Conservation (phyloP, 192 early-diverging fungal genomes). For the Linnemannia schmuckeri region DNA sequence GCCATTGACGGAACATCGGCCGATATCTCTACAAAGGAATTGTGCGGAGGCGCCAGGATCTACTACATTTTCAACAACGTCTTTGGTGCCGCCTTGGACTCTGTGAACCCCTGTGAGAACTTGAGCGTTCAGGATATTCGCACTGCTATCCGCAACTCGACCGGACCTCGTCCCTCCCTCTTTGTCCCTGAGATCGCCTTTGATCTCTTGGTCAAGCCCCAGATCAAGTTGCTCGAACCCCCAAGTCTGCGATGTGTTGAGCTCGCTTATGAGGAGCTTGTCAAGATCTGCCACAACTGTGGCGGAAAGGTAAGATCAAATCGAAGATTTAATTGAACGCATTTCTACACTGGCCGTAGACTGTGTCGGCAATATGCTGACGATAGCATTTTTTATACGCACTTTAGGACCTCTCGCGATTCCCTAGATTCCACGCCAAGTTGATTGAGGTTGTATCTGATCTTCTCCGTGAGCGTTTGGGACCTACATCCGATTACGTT, state of each 20-base stretch:
- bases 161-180: slow-evolving; percentile 80
- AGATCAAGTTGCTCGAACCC: slow-evolving; percentile 80
- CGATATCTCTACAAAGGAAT: slow-evolving; percentile 81
- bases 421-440: slow-evolving; percentile 79
- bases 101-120: slow-evolving; percentile 79
- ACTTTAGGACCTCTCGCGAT: slow-evolving; percentile 76
- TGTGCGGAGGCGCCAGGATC: slow-evolving; percentile 86
- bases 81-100: slow-evolving; percentile 79
- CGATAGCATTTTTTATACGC: not conserved
- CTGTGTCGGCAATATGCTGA: not conserved
- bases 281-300: slow-evolving; percentile 83
- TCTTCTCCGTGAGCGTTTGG: slow-evolving; percentile 78
- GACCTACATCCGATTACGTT: slow-evolving; percentile 80
- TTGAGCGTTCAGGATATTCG: slow-evolving; percentile 81
- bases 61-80: slow-evolving; percentile 89
- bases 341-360: not conserved
- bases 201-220: slow-evolving; percentile 85
- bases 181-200: slow-evolving; percentile 91
- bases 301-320: slow-evolving; percentile 70
- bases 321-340: not conserved
- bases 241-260: slow-evolving; percentile 86
- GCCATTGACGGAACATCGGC: slow-evolving; percentile 82
- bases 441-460: slow-evolving; percentile 84
- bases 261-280: slow-evolving; percentile 85
- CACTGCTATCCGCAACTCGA: slow-evolving; percentile 87